A percentile compares a stretch with the other conserved stretches of the same genome.
Conservation (phyloP, 345 rosid species). For the Clarkia xantiana region DNA sequence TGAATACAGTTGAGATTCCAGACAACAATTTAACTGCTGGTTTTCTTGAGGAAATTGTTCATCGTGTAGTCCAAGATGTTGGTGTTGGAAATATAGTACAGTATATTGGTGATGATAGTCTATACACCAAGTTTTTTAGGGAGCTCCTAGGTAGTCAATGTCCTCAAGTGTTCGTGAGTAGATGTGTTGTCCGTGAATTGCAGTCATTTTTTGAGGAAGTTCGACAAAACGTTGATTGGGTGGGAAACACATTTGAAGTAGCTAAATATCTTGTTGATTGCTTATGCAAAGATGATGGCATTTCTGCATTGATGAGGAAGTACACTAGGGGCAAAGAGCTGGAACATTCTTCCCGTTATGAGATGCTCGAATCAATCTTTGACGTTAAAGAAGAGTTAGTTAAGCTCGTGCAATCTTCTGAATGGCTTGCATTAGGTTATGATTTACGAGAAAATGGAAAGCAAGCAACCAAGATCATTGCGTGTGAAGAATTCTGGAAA, state of each 20-base stretch:
- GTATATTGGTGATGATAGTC: not conserved
- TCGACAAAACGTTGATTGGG: not conserved
- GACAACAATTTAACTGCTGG: not conserved
- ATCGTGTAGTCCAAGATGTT: not conserved
- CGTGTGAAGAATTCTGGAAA: constrained; percentile 2
- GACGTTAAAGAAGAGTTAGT: not conserved
- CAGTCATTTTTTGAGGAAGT: constrained; percentile 1
- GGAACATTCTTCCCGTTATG: not conserved
- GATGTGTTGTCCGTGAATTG: not conserved
- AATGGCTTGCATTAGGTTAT: constrained; percentile 1
- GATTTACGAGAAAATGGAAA: not conserved
- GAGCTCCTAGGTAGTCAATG: not conserved
- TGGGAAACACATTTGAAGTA: not conserved
- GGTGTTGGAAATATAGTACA: constrained; percentile 1
- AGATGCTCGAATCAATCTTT: not conserved
- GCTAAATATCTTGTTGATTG: not conserved
- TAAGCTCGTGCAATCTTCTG: not conserved
- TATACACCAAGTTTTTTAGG: too few species aligned
- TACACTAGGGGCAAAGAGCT: not conserved
- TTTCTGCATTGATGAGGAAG: not conserved
- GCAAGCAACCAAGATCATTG: constrained; percentile 1
- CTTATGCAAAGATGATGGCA: not conserved
- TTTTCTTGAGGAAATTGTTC: not conserved
- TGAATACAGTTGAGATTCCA: not conserved
- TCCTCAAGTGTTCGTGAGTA: not conserved